phyloP scores from a whole-genome alignment of 768 basidiomycete species.

The Mycena indigotica region DNA sequence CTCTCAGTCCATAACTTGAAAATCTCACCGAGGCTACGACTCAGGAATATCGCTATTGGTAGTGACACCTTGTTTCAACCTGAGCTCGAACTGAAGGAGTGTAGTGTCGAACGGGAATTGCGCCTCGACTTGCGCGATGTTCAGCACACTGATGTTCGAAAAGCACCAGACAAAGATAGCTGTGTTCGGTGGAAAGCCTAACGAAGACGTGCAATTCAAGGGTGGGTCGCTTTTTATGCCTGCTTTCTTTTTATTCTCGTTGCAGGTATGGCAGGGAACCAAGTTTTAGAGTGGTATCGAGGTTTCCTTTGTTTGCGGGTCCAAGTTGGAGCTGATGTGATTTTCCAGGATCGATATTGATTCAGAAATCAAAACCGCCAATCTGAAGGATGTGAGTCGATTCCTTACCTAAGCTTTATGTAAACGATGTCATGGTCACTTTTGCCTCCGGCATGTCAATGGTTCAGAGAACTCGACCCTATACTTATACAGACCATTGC shows the following conservation, averaged over 20 bases:
- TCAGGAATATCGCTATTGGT: slow-evolving; percentile 51
- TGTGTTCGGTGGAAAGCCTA: slow-evolving; percentile 60
- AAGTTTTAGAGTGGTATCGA: slow-evolving; percentile 58
- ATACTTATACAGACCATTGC: too few relatives aligned
- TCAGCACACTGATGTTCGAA: slow-evolving; percentile 63
- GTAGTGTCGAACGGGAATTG: slow-evolving; percentile 51
- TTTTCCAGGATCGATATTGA: slow-evolving; percentile 45
- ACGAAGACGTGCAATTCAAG: slow-evolving; percentile 52
- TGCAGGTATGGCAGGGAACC: slow-evolving; percentile 60
- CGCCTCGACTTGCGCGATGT: slow-evolving; percentile 66
- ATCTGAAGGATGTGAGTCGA: slow-evolving; percentile 46
- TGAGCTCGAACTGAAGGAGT: too few relatives aligned
- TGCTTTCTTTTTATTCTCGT: too few relatives aligned
- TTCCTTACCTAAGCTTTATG: too few relatives aligned
- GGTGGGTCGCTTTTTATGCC: slow-evolving; percentile 27
- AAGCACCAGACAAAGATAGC: slow-evolving; percentile 53
- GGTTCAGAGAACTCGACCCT: too few relatives aligned
- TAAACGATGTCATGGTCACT: too few relatives aligned
- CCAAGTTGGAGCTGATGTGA: too few relatives aligned
- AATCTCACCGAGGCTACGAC: not conserved
- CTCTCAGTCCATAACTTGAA: not conserved
- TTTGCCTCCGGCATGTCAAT: too few relatives aligned
- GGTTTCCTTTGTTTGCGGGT: too few relatives aligned
- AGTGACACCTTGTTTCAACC: too few relatives aligned
- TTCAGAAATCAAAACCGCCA: slow-evolving; percentile 61